Evolutionary conservation across 495 filamentous ascomycete genomes (phyloP), one percentile per base, ranked within the genome.

Genomic region (Lineolata rhizophorae): DNA sequence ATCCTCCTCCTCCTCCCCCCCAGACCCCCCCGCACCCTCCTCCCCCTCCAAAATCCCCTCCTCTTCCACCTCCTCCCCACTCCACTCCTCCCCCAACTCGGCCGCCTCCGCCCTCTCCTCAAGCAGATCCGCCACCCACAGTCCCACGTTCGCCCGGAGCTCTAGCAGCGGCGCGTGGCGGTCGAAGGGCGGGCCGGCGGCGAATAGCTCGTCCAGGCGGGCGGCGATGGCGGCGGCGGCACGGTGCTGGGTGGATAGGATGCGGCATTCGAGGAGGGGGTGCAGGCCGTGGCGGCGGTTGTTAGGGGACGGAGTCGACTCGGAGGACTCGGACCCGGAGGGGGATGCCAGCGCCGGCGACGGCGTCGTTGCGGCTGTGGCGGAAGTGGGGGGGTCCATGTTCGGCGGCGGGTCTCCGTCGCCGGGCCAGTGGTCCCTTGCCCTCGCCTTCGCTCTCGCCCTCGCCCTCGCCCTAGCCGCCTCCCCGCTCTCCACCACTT

Each of bases 91-190:
- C n/a, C n/a, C n/a, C n/a, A n/a, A n/a, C n/a, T n/a, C n/a, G n/a
- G n/a, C n/a, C n/a, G n/a, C n/a, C n/a, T n/a, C n/a, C n/a, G n/a
- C 22, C 22, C 6, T 25, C 6, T 25, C 22, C 6, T n/a, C 22
- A 6, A 30, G 16, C 18, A 85, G 45, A 39, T 84, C 76, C 2
- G 52, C 65, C 15, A 78, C 54, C 62, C 72, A 84, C 18, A 77
- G 49, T 6, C 58, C 65, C 5, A 79, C 52, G 64, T 76, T 77
- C 5, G 57, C 76, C 27, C 72, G 52, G 6, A 83, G 50, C 33
- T 67, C 50, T 20, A 75, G 53, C 31, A 87, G 45, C 30, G 59
- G 57, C 6, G 54, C 36, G 27, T 63, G 62, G 27, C 66, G 60
- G 1, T 64, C 66, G 43, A 68, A 82, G 1, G 78, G 76, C 19